Base-by-base conservation (phyloP, 2,329 filamentous ascomycete genomes). In the Talaromyces rugulosus region DNA sequence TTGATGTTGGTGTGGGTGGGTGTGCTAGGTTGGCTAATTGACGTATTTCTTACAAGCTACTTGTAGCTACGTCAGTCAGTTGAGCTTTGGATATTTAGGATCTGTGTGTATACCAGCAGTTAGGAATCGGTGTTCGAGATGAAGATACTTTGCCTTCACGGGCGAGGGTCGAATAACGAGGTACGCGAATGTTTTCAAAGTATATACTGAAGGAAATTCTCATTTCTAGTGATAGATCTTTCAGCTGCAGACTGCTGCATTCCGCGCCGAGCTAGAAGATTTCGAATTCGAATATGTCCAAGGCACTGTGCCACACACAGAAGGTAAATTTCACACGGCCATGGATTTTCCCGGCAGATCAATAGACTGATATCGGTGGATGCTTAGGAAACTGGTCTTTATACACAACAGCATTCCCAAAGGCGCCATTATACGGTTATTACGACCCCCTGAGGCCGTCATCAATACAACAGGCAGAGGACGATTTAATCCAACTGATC, bases 401-500 rank as follows among this genome's bases (percentile, higher is more conserved):
- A 12, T 63, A 63, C 16, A 63, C 62, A 8, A 63, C 62, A 1
- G 53, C 58, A 12, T 54, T 56, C 44, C 53, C 62, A 23, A 54
- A 63, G 9, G 31, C 55, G 23, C 62, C 62, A 18, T 33, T 63
- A 28, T 63, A 60, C 23, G 62, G 62, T n/a, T 61, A 63, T 47
- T 61, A 63, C 40, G 54, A 59, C 8, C 62, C 62, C 2, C 30
- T 63, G 47, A 58, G 42, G 8, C 54, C 62, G 8, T 42, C 52
- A 16, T 62, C 62, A 6, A 55, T 59, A 34, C 34, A 60, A 4
- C 52, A 63, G 47, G 59, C 54, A 23, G 58, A 63, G 18, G 63
- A 66, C 8, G 53, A 60, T 42, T 53, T 67, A 14, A 30, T 62
- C 14, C 60, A 66, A 52, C 52, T 66, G 30, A 65, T 71, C 28